A percentile compares a stretch with the other conserved stretches of the same genome.
phyloP scores from a whole-genome alignment of 768 basidiomycete genomes.

The Boletus pseudo-olivaceus region DNA sequence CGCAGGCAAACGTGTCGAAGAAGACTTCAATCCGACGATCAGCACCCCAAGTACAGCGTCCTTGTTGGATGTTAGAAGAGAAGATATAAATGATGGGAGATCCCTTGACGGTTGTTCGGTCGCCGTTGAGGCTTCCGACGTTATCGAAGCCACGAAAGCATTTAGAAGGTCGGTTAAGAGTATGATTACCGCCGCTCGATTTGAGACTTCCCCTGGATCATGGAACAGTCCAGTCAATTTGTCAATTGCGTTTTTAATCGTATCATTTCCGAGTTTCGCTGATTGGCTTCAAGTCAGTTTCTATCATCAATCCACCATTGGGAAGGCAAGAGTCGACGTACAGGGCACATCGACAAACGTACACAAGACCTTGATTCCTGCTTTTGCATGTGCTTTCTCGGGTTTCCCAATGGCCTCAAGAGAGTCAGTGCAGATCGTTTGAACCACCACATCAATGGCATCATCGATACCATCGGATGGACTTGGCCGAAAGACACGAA shows the following conservation, averaged over 20 bases:
- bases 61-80: slow-evolving; percentile 57
- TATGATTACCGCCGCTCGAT: slow-evolving; percentile 61
- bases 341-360: slow-evolving; percentile 76
- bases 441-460: slow-evolving; percentile 54
- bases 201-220: slow-evolving; percentile 63
- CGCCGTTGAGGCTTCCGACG: not conserved
- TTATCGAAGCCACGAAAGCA: slow-evolving; percentile 29
- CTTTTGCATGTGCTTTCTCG: slow-evolving; percentile 89
- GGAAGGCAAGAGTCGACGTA: slow-evolving; percentile 37
- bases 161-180: slow-evolving; percentile 65
- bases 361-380: slow-evolving; percentile 81
- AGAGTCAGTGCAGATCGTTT: slow-evolving; percentile 78
- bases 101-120: slow-evolving; percentile 29
- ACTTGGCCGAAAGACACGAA: slow-evolving; percentile 65
- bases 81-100: slow-evolving; percentile 17
- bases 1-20: slow-evolving; percentile 53
- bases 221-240: slow-evolving; percentile 77
- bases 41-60: slow-evolving; percentile 71
- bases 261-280: slow-evolving; percentile 71
- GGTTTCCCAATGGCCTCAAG: slow-evolving; percentile 78
- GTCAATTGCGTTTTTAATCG: slow-evolving; percentile 64
- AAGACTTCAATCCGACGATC: slow-evolving; percentile 51
- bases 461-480: slow-evolving; percentile 35
- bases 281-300: slow-evolving; percentile 6
- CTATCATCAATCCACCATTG: not conserved